Evolutionary conservation across 1,139 yeast species (phyloP).

Genomic region (Entelexis paramagnoliae): DNA sequence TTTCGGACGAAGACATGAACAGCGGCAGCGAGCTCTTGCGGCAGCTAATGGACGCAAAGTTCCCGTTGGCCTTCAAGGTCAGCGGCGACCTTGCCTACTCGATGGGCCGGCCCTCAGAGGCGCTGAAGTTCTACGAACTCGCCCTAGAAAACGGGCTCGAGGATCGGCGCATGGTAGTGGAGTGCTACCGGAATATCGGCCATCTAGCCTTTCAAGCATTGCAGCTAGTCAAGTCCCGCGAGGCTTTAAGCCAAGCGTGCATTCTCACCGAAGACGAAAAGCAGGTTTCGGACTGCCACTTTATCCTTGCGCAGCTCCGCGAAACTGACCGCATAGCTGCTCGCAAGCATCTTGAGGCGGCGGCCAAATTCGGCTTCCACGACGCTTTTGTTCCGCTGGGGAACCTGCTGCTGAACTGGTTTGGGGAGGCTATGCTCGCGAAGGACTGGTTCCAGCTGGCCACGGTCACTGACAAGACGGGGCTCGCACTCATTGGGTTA

Average conservation of each 20-base stretch:
- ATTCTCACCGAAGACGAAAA: conserved; percentile 24
- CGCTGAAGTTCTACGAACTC: conserved; percentile 43
- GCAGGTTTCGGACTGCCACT: conserved; percentile 59
- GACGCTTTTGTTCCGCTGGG: conserved; percentile 74
- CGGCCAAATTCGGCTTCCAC: conserved; percentile 65
- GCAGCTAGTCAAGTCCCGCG: conserved; percentile 44
- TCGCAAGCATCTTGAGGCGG: conserved; percentile 59
- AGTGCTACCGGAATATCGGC: conserved; percentile 65
- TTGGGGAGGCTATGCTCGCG: conserved; percentile 43
- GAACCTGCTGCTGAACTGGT: conserved; percentile 50
- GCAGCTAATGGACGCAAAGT: conserved; percentile 49
- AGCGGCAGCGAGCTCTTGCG: conserved; percentile 57
- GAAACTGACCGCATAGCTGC: conserved; percentile 35
- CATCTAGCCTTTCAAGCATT: conserved; percentile 48
- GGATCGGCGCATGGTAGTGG: conserved; percentile 56
- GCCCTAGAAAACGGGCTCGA: conserved; percentile 37
- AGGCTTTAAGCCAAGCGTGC: conserved; percentile 52
- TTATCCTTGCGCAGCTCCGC: conserved; percentile 60
- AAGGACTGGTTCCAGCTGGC: conserved; percentile 82
- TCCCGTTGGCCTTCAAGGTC: conserved; percentile 61
- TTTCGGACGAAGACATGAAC: conserved; percentile 43
- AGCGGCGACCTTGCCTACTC: conserved; percentile 62
- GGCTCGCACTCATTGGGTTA: conserved; percentile 58
- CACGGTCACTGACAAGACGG: conserved; percentile 45
- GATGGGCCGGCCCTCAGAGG: conserved; percentile 41